Evolutionary conservation across 495 filamentous ascomycete species (phyloP), one percentile per base, ranked within the genome.

Genomic region (Penicillium antarcticum): DNA sequence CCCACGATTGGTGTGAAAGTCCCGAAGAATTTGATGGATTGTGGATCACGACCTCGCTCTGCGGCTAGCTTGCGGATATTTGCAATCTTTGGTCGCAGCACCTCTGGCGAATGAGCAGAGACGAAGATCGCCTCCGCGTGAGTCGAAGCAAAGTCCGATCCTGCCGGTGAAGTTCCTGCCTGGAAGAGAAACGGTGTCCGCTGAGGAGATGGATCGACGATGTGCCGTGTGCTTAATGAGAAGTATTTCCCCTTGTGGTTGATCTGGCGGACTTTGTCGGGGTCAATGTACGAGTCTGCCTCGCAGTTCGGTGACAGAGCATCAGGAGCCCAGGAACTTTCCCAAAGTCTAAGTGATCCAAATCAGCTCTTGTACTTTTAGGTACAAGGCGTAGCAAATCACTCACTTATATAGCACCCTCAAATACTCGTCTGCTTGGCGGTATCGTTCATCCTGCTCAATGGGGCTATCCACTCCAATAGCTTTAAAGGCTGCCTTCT

Each of bases 101-200:
- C 68, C 9, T 68, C 50, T 0, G 80, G 74, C 0, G 77, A 78
- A 47, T 81, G 78, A 0, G 72, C 74, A 0, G 79, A 80, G 1
- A 85, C 80, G 62, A 87, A 87, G 46, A 86, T 82, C 1, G 74
- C 82, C 58, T 87, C 83, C 1, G 82, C 84, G 52, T 86, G 83
- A 10, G 69, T 77, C 0, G 81, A 76, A 0, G 80, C 82, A 52
- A 87, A 87, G 0, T 61, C 69, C 1, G 74, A 76, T 2, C 83
- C 82, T 0, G 82, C 81, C 0, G 70, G 46, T 0, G 81, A 85
- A 7, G 79, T 81, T 12, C 84, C 83, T 2, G 82, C 83, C 61
- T 86, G 83, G 67, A 86, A 82, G 9, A 86, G 70, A 48, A 86
- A 78, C 1, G 82, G 83, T 0, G 81, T 85, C 26, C 83, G 70